phyloP scores from a whole-genome alignment of 2,329 filamentous ascomycete species.

The Mariannaea elegans region DNA sequence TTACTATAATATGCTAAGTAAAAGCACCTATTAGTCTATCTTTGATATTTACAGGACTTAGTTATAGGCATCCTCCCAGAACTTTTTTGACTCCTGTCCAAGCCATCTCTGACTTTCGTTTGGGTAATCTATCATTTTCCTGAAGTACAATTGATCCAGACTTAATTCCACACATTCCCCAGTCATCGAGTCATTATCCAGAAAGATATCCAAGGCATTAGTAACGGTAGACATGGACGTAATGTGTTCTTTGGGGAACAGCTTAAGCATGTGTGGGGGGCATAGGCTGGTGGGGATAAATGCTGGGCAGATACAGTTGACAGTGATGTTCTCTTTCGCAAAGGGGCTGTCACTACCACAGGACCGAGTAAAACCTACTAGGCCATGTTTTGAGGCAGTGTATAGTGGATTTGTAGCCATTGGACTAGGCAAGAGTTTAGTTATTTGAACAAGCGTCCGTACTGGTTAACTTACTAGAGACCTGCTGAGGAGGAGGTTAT shows the following conservation, averaged over 20 bases:
- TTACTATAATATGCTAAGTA: too few relatives aligned
- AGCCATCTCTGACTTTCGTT: conserved; percentile 15
- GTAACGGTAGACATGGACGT: conserved; percentile 13
- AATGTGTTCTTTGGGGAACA: conserved; percentile 10
- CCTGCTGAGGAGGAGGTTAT: conserved; percentile 8
- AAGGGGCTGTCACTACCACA: conserved; percentile 8
- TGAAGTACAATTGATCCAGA: not conserved
- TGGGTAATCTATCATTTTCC: conserved; percentile 1
- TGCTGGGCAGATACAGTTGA: conserved; percentile 13
- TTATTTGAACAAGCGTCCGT: too few relatives aligned
- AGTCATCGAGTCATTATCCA: not conserved
- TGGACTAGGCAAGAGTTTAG: conserved; percentile 4
- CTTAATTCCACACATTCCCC: conserved; percentile 1
- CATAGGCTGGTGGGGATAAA: conserved; percentile 7
- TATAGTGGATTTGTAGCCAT: conserved; percentile 7
- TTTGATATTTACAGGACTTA: too few relatives aligned
- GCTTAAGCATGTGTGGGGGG: not conserved
- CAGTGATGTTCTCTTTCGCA: conserved; percentile 11
- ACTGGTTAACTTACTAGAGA: conserved; percentile 11
- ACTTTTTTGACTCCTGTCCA: conserved; percentile 6
- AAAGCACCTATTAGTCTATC: too few relatives aligned
- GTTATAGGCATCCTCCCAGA: conserved; percentile 10
- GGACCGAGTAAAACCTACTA: conserved; percentile 8
- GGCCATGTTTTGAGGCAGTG: not conserved
- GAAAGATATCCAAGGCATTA: conserved; percentile 6